Evolutionary conservation across 495 filamentous ascomycete species (phyloP).

Genomic region (Podospora fimiseda): DNA sequence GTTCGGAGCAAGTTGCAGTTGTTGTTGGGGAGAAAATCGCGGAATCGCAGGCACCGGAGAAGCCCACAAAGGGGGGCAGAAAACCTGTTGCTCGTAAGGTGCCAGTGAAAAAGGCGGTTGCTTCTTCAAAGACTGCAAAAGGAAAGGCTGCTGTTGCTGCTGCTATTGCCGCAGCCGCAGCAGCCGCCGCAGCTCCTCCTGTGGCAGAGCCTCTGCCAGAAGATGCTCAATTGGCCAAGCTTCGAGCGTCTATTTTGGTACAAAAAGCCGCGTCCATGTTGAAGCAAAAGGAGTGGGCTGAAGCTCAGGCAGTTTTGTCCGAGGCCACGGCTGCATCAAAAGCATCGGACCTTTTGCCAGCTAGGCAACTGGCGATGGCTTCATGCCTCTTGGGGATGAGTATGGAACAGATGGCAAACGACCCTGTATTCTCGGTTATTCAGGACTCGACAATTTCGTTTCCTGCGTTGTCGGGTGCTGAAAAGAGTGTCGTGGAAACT

Average conservation of each 20-base stretch:
- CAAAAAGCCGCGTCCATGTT: constrained; percentile 56
- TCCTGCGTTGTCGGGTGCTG: constrained; percentile 50
- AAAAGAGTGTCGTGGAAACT: constrained; percentile 14
- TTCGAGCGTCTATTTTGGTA: constrained; percentile 57
- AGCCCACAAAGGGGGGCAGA: constrained; percentile 15
- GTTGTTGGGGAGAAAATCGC: constrained; percentile 45
- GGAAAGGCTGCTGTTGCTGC: constrained; percentile 22
- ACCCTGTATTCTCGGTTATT: constrained; percentile 82
- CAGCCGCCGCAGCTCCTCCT: too few species aligned
- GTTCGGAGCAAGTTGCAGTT: constrained; percentile 13
- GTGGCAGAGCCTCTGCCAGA: constrained; percentile 24
- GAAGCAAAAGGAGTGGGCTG: constrained; percentile 48
- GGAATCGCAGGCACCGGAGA: constrained; percentile 37
- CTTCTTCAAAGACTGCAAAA: constrained; percentile 19
- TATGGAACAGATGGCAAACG: constrained; percentile 60
- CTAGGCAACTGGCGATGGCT: constrained; percentile 51
- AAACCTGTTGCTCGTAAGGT: constrained; percentile 10
- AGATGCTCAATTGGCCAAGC: constrained; percentile 50
- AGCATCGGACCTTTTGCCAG: constrained; percentile 34
- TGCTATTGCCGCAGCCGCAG: constrained; percentile 11
- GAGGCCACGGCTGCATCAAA: constrained; percentile 39
- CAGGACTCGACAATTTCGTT: constrained; percentile 87
- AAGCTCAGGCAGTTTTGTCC: constrained; percentile 46
- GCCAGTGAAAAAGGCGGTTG: constrained; percentile 14
- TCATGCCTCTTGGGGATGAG: constrained; percentile 53